A percentile compares a stretch with the other conserved stretches of the same genome.
These are phyloP conservation scores for Rhytidhysteron rufulum DNA, from an alignment of 2,329 filamentous ascomycete genomes.

Conservation along the genomic window DNA sequence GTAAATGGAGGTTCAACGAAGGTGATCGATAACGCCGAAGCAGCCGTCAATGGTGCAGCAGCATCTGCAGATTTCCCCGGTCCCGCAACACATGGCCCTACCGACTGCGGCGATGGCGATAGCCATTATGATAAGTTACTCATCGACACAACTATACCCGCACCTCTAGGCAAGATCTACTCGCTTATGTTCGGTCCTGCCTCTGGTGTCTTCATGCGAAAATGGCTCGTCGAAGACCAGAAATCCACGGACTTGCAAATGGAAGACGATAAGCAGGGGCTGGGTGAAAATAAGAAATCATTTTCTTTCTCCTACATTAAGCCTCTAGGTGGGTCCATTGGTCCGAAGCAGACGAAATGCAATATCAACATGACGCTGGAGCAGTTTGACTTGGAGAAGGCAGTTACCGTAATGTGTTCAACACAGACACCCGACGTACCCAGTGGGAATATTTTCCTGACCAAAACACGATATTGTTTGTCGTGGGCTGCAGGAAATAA, in stretches of 20 bases:
- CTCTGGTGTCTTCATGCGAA: slow-evolving; percentile 77
- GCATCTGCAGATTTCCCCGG: slow-evolving; percentile 71
- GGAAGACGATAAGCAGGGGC: slow-evolving; percentile 74
- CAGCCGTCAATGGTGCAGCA: slow-evolving; percentile 38
- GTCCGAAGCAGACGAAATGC: slow-evolving; percentile 92
- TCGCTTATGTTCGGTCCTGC: slow-evolving; percentile 78
- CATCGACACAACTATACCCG: slow-evolving; percentile 80
- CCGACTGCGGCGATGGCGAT: slow-evolving; percentile 75
- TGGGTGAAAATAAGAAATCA: slow-evolving; percentile 69
- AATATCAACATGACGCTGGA: slow-evolving; percentile 84
- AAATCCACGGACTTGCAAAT: slow-evolving; percentile 86
- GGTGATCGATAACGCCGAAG: slow-evolving; percentile 33
- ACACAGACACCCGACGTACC: slow-evolving; percentile 95
- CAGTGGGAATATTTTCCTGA: slow-evolving; percentile 83
- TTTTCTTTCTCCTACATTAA: slow-evolving; percentile 87
- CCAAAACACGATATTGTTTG: slow-evolving; percentile 92
- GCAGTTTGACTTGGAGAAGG: slow-evolving; percentile 78
- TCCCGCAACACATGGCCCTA: slow-evolving; percentile 74
- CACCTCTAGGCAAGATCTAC: slow-evolving; percentile 89
- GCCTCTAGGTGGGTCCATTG: slow-evolving; percentile 76
- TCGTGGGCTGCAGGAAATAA: slow-evolving; percentile 86
- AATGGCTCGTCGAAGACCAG: slow-evolving; percentile 81
- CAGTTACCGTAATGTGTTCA: slow-evolving; percentile 73
- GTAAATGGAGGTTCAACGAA: slow-evolving; percentile 39
- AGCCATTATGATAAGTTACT: slow-evolving; percentile 81